Evolutionary conservation across 441 rosid species (phyloP), one percentile per base, ranked within the genome.

Genomic region (Theobroma grandiflorum): DNA sequence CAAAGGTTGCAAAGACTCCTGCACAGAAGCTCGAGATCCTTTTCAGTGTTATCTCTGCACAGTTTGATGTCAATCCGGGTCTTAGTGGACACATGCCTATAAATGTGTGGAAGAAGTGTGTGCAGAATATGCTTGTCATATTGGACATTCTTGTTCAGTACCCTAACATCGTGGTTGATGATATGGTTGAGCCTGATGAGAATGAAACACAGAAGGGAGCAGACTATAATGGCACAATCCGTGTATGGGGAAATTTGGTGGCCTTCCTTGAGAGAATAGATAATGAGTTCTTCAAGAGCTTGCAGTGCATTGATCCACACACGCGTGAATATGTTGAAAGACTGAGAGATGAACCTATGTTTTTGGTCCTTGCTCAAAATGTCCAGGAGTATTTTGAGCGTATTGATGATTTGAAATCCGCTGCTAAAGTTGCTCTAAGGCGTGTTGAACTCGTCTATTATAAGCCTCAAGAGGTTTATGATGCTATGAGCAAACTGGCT

Each of bases 301-400:
- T 92, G 85, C 96, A 91, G 66, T 89, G 92, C 86, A 92, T 92
- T 66, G 96, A 92, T 82, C 96, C 96, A 3, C 94, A 92, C 77
- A 89, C 92, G 2, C 90, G 93, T 3, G 94, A 90, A 52, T 92
- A 89, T 76, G 88, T 90, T 50, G 93, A 89, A 78, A 89, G 96
- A 70, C 83, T 92, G 45, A 86, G 80, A 77, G 96, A 92, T 83
- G 96, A 92, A 83, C 96, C 96, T 9, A 53, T 87, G 82, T 85
- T 90, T 79, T 66, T 80, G 64, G 90, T 86, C 77, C 90, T 92
- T 85, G 90, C 94, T 58, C 96, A 90, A 76, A 84, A 92, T 80
- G 94, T 87, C 38, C 96, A 92, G 84, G 91, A 88, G 8, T 92
- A 92, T 81, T 72, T 91, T 6, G 90, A 87, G 84, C 79, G 81